Base-by-base conservation (phyloP, 2,329 filamentous ascomycete genomes). In the Neopestalotiopsis rosae region DNA sequence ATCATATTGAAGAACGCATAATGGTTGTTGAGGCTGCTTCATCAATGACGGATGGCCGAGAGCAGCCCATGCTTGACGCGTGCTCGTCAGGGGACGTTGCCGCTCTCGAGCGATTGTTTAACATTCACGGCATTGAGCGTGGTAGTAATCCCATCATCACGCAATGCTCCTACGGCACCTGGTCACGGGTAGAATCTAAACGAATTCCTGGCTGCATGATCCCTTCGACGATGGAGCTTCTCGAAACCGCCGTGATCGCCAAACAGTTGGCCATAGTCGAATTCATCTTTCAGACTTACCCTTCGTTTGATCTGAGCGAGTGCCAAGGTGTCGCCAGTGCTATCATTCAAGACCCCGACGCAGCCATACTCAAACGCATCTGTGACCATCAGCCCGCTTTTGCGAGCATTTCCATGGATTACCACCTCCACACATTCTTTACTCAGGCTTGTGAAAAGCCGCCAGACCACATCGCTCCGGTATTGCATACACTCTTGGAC, bases 381-480 rank as follows among this genome's bases (percentile, higher is more conserved):
- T 62, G 61, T 42, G 20, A 42, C 30, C 61, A 62, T 62, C 28
- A 62, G 5, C 61, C 17, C n/a, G 20, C 30, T 34, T 62, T 62
- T 24, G 61, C 61, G 9, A 38, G 34, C 34, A 17, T 62, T 20
- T 32, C 61, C 34, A 62, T 62, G 61, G 61, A 62, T 42, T 20
- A 62, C 34, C 30, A 42, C 61, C 34, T 62, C 34, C 61, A 42
- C 61, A 62, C 61, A 38, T 62, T 62, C 61, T 62, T 62, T 34
- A 62, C 61, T 34, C 30, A 5, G 34, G 61, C 61, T 32, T 62
- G 61, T 62, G 61, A 62, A 34, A 14, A 62, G 20, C 61, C 61
- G 40, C 61, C 61, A 38, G 34, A 38, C 28, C 28, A 40, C 12
- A 62, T 62, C n/a, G 61, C 34, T 62, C 30, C 61, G n/a, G 61